Conservation (phyloP, 179 eudicot species). For the Beta corolliflora region DNA sequence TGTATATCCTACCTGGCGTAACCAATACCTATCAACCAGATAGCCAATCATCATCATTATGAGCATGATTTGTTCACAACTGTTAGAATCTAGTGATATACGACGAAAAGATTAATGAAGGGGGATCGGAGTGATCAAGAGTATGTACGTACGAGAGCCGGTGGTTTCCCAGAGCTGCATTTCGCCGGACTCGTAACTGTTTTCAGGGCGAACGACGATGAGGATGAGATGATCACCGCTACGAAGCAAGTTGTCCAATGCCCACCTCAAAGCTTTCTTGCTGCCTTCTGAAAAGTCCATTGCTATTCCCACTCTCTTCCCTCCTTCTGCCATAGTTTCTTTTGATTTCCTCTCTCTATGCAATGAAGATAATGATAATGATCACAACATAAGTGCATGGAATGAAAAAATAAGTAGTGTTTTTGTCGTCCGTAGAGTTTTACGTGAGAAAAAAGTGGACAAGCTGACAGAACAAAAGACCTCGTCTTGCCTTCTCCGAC, state of each 20-base stretch:
- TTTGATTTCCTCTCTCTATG: not conserved
- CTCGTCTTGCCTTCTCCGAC: not conserved
- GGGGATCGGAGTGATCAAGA: too few species aligned
- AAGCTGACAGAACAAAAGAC: not conserved
- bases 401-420: not conserved
- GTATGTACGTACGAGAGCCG: constrained; percentile 39
- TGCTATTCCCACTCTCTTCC: constrained; percentile 77
- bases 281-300: constrained; percentile 80
- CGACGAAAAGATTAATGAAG: not conserved
- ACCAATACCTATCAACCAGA: too few species aligned
- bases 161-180: constrained; percentile 49
- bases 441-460: not conserved
- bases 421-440: not conserved
- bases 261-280: constrained; percentile 74
- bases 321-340: constrained; percentile 38
- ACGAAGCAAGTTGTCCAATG: constrained; percentile 60
- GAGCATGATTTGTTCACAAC: too few species aligned
- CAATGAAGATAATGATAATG: not conserved
- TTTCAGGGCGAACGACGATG: constrained; percentile 34
- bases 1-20: too few species aligned
- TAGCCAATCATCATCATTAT: not conserved
- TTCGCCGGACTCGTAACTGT: constrained; percentile 38
- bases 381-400: too few species aligned
- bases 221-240: constrained; percentile 79
- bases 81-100: too few species aligned